phyloP scores from a whole-genome alignment of 495 filamentous ascomycete species.

The Tuber brumale region DNA sequence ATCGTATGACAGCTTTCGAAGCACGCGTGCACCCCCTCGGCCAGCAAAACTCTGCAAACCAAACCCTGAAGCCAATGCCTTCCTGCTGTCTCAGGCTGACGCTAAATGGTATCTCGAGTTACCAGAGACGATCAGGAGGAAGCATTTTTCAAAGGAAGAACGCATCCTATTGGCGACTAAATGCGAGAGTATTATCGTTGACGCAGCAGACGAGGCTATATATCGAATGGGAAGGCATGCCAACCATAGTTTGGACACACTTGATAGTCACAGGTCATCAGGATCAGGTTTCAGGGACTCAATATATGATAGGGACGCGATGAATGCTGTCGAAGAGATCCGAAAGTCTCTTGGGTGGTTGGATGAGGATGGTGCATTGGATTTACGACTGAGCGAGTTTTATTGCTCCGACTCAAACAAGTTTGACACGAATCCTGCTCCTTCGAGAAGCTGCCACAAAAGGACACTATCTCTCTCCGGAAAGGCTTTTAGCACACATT shows the following conservation, averaged over 20 bases:
- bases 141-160: constrained; percentile 67
- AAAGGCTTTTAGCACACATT: constrained; percentile 28
- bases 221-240: constrained; percentile 46
- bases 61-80: constrained; percentile 35
- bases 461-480: constrained; percentile 38
- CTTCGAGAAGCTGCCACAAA: constrained; percentile 9
- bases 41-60: constrained; percentile 25
- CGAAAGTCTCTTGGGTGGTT: constrained; percentile 72
- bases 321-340: constrained; percentile 51
- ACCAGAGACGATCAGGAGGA: constrained; percentile 63
- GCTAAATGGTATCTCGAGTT: constrained; percentile 64
- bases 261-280: constrained; percentile 26
- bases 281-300: constrained; percentile 42
- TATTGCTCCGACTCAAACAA: constrained; percentile 22
- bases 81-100: constrained; percentile 51
- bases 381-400: constrained; percentile 54
- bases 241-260: constrained; percentile 27
- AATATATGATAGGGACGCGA: constrained; percentile 40
- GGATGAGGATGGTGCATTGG: constrained; percentile 68
- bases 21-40: constrained; percentile 41
- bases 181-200: constrained; percentile 56
- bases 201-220: constrained; percentile 64
- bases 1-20: constrained; percentile 46
- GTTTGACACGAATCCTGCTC: constrained; percentile 26
- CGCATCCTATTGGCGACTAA: constrained; percentile 55